Evolutionary conservation across 2,329 filamentous ascomycete genomes (phyloP).

Genomic region (Alternaria incomplexa): DNA sequence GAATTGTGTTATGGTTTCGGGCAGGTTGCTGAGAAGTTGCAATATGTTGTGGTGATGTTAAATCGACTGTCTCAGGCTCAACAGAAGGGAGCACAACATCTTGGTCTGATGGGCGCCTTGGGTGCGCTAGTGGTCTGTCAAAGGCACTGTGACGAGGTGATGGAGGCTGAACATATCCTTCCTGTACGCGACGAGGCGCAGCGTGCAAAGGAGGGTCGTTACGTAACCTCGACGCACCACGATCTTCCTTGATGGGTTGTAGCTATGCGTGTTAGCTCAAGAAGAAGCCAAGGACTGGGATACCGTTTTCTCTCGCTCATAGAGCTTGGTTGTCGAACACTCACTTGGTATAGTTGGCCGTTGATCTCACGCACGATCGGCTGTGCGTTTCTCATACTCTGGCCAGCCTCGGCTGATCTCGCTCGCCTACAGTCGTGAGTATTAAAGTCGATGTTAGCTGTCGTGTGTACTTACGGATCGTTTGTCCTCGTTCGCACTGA

Average conservation of each 20-base stretch:
- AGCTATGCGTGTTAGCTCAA: constrained; percentile 38
- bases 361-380: constrained; percentile 33
- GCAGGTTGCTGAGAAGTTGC: constrained; percentile 5
- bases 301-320: constrained; percentile 19
- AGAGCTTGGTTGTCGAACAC: constrained; percentile 23
- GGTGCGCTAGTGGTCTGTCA: constrained; percentile 20
- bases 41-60: constrained; percentile 22
- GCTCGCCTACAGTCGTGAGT: constrained; percentile 27
- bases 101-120: constrained; percentile 36
- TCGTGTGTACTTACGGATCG: constrained; percentile 25
- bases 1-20: constrained; percentile 9
- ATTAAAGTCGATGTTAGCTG: background rate
- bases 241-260: constrained; percentile 31
- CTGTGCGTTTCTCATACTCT: constrained; percentile 15
- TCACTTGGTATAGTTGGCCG: constrained; percentile 44
- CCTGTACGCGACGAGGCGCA: constrained; percentile 15
- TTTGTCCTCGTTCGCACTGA: constrained; percentile 9
- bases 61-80: constrained; percentile 35
- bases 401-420: constrained; percentile 14
- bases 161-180: constrained; percentile 17
- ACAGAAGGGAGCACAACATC: constrained; percentile 44
- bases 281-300: constrained; percentile 1
- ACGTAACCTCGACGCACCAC: constrained; percentile 17
- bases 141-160: constrained; percentile 17
- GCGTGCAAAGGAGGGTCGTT: constrained; percentile 11